Base-by-base conservation (phyloP, 148 eudicot species). In the Euryodendron excelsum region DNA sequence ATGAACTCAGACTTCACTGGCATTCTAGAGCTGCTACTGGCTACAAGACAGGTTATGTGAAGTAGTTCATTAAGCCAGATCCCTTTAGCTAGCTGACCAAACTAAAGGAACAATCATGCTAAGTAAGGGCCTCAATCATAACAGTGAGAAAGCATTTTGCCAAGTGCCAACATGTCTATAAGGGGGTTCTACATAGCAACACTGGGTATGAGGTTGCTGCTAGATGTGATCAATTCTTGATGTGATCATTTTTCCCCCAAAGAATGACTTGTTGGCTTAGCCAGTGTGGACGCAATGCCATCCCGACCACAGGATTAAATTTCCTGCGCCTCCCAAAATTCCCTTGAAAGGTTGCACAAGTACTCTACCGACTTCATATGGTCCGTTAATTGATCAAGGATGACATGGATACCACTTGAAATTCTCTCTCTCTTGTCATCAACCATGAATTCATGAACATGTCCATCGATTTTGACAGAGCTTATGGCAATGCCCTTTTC, bases 401-500 rank as follows among this genome's bases (percentile, higher is more conserved):
- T 30, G n/a, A 20, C 45, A 44, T 77, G 71, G 13, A 77, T 69
- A 53, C 36, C 62, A 83, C 45, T 36, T 48, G 81, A 67, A 30
- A 60, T 53, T 59, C 74, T 70, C 64, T 71, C 27, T 27, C 63
- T 80, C 66, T 73, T 70, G 72, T 80, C 86, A 50, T 78, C 82
- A 76, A 72, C 88, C 82, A 80, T 82, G 50, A 78, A 82, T 23
- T 80, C 66, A 73, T 28, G 58, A 65, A 76, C 36, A 31, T 44
- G 15, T 0, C 83, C 86, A 72, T 71, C 77, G 21, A 84, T 76
- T 72, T 86, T 81, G 27, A 86, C 73, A 66, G 76, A 81, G 69
- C 89, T 86, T 62, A 71, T 75, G 0, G 82, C 89, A 67, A 50
- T 68, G 5, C 31, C 68, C 75, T 86, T 84, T 75, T 76, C 78